phyloP scores from a whole-genome alignment of 306 rosid species.

The Castanea crenata region DNA sequence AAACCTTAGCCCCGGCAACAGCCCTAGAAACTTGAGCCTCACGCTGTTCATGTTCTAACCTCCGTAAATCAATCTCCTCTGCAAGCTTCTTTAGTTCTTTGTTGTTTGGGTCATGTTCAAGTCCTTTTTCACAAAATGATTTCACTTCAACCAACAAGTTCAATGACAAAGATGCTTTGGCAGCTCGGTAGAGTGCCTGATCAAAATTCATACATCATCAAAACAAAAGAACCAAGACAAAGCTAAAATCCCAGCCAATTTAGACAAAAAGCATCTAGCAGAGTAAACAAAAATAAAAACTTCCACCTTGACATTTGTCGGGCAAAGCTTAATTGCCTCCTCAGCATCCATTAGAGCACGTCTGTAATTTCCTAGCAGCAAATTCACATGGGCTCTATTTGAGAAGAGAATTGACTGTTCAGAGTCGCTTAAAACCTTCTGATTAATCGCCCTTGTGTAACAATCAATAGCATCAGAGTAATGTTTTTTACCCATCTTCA shows the following conservation, averaged over 20 bases:
- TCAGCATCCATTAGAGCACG: constrained; percentile 80
- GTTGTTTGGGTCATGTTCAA: constrained; percentile 62
- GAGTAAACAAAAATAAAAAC: constrained; percentile 3
- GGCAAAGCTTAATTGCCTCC: constrained; percentile 63
- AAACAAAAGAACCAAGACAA: constrained; percentile 22
- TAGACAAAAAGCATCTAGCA: not conserved
- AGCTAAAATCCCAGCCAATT: not conserved
- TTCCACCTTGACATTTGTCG: constrained; percentile 72
- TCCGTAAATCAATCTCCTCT: constrained; percentile 51
- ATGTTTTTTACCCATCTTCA: constrained; percentile 77
- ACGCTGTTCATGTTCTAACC: constrained; percentile 55
- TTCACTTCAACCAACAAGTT: constrained; percentile 69
- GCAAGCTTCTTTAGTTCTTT: constrained; percentile 69
- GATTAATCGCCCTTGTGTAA: constrained; percentile 81
- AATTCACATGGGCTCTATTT: constrained; percentile 83
- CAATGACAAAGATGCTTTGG: constrained; percentile 70
- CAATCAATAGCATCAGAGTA: constrained; percentile 86
- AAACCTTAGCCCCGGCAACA: constrained; percentile 65
- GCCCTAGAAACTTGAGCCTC: constrained; percentile 76
- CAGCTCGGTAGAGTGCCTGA: constrained; percentile 83
- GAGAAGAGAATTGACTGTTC: constrained; percentile 64
- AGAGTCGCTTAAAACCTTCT: constrained; percentile 56
- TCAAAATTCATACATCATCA: constrained; percentile 20
- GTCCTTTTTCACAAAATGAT: constrained; percentile 60
- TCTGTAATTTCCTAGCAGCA: constrained; percentile 77